phyloP scores from a whole-genome alignment of 768 basidiomycete species.

The Pleurotus tuber-regium region DNA sequence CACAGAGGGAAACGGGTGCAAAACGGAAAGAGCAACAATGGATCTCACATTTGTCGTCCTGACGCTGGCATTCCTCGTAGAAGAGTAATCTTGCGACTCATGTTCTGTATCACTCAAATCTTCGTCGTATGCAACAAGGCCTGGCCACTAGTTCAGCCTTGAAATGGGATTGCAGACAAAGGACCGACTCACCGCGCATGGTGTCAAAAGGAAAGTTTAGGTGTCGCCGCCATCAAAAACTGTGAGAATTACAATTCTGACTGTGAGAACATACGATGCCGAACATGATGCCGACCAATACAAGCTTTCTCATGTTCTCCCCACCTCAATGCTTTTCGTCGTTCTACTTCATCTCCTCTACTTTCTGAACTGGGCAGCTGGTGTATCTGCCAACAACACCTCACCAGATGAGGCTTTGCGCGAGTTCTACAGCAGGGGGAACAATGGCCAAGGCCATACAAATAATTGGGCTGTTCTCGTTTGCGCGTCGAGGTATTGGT shows the following conservation, averaged over 20 bases:
- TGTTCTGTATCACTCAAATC: conserved; percentile 58
- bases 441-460: conserved; percentile 57
- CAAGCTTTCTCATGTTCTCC: too few relatives aligned
- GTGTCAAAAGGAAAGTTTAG: too few relatives aligned
- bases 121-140: conserved; percentile 62
- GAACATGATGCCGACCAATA: too few relatives aligned
- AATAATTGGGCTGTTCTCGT: conserved; percentile 99
- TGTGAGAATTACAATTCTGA: too few relatives aligned
- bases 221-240: too few relatives aligned
- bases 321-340: conserved; percentile 32
- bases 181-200: neutral
- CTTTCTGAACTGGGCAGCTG: conserved; percentile 33
- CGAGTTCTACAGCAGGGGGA: conserved; percentile 39
- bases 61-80: conserved; percentile 15
- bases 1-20: conserved; percentile 62
- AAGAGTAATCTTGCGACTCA: conserved; percentile 30
- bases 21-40: conserved; percentile 30
- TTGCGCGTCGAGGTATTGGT: conserved; percentile 94
- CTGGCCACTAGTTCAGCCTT: too few relatives aligned
- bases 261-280: too few relatives aligned
- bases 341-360: conserved; percentile 29
- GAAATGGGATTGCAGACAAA: too few relatives aligned
- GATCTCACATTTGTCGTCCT: conserved; percentile 61
- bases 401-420: conserved; percentile 36
- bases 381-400: conserved; percentile 21